phyloP scores from a whole-genome alignment of 2,329 filamentous ascomycete genomes.

The Fusarium torreyae region DNA sequence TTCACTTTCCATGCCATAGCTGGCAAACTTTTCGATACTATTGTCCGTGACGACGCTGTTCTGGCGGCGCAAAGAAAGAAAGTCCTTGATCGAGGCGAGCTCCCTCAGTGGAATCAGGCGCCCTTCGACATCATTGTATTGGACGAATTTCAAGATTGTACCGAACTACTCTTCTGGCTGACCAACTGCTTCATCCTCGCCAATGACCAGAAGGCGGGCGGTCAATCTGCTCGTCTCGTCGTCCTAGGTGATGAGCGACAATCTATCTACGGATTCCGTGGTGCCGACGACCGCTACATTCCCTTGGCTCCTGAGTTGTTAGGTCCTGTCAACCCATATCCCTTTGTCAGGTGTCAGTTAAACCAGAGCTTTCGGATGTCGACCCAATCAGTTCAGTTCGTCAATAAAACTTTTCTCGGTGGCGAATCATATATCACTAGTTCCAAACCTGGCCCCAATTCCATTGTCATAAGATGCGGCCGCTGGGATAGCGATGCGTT shows the following conservation, averaged over 20 bases:
- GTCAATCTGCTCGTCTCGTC: slow-evolving; percentile 43
- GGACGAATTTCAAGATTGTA: slow-evolving; percentile 55
- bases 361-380: slow-evolving; percentile 51
- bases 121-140: slow-evolving; percentile 52
- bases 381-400: slow-evolving; percentile 42
- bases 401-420: slow-evolving; percentile 48
- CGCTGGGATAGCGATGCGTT: slow-evolving; percentile 19
- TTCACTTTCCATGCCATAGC: slow-evolving; percentile 51
- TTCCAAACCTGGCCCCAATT: slow-evolving; percentile 49
- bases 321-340: slow-evolving; percentile 38
- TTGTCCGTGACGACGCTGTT: slow-evolving; percentile 34
- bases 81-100: slow-evolving; percentile 5
- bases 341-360: slow-evolving; percentile 38
- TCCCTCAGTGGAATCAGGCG: slow-evolving; percentile 39
- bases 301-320: slow-evolving; percentile 45
- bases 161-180: slow-evolving; percentile 48
- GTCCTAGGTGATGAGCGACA: slow-evolving; percentile 53
- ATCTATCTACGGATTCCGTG: slow-evolving; percentile 50
- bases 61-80: not conserved
- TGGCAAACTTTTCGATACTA: slow-evolving; percentile 35
- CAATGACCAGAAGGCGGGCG: slow-evolving; percentile 36
- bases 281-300: slow-evolving; percentile 51
- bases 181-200: slow-evolving; percentile 44
- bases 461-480: slow-evolving; percentile 47
- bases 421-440: slow-evolving; percentile 51